Percentiles rank a stretch among this genome's conserved stretches.
Conservation (phyloP, 495 filamentous ascomycete genomes). For the Hypomontagnella monticulosa region DNA sequence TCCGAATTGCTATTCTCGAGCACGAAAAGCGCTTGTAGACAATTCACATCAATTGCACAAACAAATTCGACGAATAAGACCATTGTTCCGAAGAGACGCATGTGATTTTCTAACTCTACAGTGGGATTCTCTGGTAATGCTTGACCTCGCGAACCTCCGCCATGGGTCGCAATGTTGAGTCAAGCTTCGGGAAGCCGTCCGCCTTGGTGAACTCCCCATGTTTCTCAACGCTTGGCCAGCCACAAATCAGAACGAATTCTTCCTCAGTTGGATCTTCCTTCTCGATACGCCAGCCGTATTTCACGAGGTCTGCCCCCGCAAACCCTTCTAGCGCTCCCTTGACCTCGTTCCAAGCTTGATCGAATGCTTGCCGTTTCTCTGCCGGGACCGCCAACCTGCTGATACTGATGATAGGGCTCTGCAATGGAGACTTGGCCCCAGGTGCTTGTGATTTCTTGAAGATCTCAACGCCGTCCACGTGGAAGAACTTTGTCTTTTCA, state of each 20-base stretch:
- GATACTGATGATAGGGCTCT: conserved; percentile 57
- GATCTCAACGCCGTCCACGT: conserved; percentile 54
- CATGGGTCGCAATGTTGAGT: conserved; percentile 42
- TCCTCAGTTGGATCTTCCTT: conserved; percentile 51
- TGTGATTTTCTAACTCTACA: conserved; percentile 25
- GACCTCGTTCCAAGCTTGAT: conserved; percentile 50
- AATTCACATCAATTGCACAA: conserved; percentile 48
- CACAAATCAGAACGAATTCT: conserved; percentile 62
- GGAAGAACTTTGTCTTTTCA: conserved; percentile 51
- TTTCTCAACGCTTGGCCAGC: conserved; percentile 60
- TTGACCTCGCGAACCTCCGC: conserved; percentile 53
- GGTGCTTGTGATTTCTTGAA: conserved; percentile 42
- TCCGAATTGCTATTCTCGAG: conserved; percentile 50
- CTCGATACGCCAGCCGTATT: conserved; percentile 61
- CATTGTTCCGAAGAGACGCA: not conserved
- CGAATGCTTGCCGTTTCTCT: conserved; percentile 54
- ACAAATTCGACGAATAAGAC: conserved; percentile 23
- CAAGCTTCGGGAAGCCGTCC: conserved; percentile 52
- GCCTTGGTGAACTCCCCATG: conserved; percentile 55
- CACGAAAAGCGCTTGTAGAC: conserved; percentile 42
- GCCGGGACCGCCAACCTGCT: conserved; percentile 54
- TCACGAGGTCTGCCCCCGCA: conserved; percentile 50
- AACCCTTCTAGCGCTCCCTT: conserved; percentile 54
- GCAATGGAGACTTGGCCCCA: conserved; percentile 42
- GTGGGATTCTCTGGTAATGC: conserved; percentile 50